phyloP scores from a whole-genome alignment of 1,139 yeast species.

The Hemisphaericaspora xylanilytica region DNA sequence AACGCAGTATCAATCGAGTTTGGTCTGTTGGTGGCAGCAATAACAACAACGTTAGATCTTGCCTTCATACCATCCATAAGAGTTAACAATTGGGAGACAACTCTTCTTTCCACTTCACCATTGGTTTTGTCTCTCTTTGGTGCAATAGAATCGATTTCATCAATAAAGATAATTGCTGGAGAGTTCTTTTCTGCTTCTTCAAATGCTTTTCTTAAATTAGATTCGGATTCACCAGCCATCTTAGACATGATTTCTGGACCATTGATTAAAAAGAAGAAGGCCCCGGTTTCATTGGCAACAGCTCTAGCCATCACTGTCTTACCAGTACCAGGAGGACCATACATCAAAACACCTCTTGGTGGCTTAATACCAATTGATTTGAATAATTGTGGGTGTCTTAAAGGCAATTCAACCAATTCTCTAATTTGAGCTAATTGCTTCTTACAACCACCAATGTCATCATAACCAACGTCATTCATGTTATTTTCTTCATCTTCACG shows the following conservation, averaged over 20 bases:
- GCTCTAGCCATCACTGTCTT: constrained; percentile 99
- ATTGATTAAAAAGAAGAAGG: constrained; percentile 93
- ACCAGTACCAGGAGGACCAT: constrained; percentile 99
- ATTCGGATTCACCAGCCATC: constrained; percentile 99
- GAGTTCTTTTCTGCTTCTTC: constrained; percentile 99
- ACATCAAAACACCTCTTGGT: constrained; percentile 95
- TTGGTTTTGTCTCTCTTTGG: constrained; percentile 99
- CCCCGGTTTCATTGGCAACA: constrained; percentile 98
- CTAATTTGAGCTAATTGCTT: constrained; percentile 98
- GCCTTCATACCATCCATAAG: constrained; percentile 99
- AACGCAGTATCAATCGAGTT: constrained; percentile 98
- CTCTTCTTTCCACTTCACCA: constrained; percentile 97
- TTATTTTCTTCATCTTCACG: constrained; percentile 98
- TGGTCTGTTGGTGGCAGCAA: constrained; percentile 89
- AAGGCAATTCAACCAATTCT: constrained; percentile 93
- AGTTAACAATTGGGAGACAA: constrained; percentile 93
- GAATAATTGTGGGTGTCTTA: constrained; percentile 95
- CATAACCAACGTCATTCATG: constrained; percentile 96
- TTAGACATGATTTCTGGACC: constrained; percentile 99
- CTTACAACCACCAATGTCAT: constrained; percentile 98
- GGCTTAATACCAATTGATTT: constrained; percentile 97
- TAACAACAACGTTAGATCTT: constrained; percentile 92
- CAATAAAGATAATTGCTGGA: constrained; percentile 95
- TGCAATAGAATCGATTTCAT: constrained; percentile 98
- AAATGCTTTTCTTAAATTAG: constrained; percentile 94